phyloP scores from a whole-genome alignment of 2,329 filamentous ascomycete genomes.

The Sordariomycetes sp. region DNA sequence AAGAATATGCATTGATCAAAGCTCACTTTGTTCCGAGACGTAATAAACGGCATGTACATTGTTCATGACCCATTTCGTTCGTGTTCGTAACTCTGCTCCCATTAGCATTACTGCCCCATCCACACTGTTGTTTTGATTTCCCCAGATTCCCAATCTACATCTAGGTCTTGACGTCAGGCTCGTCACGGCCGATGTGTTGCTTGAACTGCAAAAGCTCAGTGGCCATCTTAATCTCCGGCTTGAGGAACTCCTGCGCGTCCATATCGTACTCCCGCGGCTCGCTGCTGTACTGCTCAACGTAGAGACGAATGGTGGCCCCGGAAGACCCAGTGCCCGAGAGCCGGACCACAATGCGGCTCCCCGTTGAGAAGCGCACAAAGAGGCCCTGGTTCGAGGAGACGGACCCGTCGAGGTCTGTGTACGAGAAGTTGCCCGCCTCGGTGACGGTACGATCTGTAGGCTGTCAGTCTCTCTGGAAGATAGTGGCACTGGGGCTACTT shows the following conservation, averaged over 20 bases:
- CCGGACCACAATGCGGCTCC: slow-evolving; percentile 88
- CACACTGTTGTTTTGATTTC: neutral
- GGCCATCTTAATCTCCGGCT: slow-evolving; percentile 77
- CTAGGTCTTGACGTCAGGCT: slow-evolving; percentile 94
- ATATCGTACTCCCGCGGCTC: slow-evolving; percentile 65
- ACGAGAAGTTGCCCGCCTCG: slow-evolving; percentile 91
- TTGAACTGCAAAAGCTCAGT: slow-evolving; percentile 82
- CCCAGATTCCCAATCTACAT: slow-evolving; percentile 1
- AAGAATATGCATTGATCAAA: neutral
- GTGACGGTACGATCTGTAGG: slow-evolving; percentile 60
- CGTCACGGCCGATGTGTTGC: slow-evolving; percentile 80
- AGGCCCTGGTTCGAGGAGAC: slow-evolving; percentile 93
- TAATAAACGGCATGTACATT: neutral
- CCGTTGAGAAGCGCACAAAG: slow-evolving; percentile 86
- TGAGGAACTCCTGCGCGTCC: slow-evolving; percentile 88
- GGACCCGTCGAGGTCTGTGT: slow-evolving; percentile 96
- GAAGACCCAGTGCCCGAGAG: slow-evolving; percentile 91
- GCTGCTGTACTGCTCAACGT: slow-evolving; percentile 88
- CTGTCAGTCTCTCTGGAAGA: neutral
- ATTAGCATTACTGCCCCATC: neutral
- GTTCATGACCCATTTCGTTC: neutral
- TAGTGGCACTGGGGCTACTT: neutral
- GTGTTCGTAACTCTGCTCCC: neutral
- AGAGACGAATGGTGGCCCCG: slow-evolving; percentile 90
- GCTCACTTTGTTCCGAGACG: neutral